Base-by-base conservation (phyloP, 495 filamentous ascomycete genomes). In the Lasiosphaeris hirsuta region DNA sequence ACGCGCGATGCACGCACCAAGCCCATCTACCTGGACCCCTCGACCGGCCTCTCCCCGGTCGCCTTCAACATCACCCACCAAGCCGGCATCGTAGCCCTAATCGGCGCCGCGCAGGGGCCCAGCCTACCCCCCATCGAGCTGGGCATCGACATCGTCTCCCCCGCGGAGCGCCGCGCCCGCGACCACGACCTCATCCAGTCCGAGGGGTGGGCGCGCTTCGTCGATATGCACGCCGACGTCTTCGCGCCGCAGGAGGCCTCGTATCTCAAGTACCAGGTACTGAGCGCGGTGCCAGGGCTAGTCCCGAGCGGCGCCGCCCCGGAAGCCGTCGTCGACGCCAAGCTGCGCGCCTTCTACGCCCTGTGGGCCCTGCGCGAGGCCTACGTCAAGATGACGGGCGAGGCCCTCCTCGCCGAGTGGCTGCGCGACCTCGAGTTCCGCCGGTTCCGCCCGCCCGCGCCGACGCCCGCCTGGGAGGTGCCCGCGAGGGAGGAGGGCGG, bases 1-100 rank as follows among this genome's bases (percentile, higher is more conserved):
- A 80, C 79, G n/a, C 79, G 85, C 46, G 84, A 72, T 73, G 71
- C 39, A 63, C 56, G 44, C 81, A 75, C 78, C 58, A 96, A 86
- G 58, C 91, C 91, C 7, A 72, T 73, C 51, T 85, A 66, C 43
- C 53, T 58, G 36, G 65, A 74, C 54, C 54, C 66, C 0, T 62
- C 53, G 7, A 60, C 70, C 15, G 61, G 63, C 13, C 15, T 49
- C 13, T 49, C 69, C 50, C 70, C 72, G 19, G 76, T 93, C 14
- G 81, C 88, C 54, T 96, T 96, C 80, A 96, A 96, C 67, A 88
- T 96, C 53, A 88, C 84, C 51, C 92, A 96, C 66, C 92, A 96
- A 69, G 88, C 86, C 11, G 89, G 89, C 0, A 71, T 96, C 10
- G 90, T 93, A 9, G 79, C 81, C 5, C 69, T 78, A 9, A 72